Conservation (phyloP, 2,329 filamentous ascomycete species). For the Bipolaris victoriae region DNA sequence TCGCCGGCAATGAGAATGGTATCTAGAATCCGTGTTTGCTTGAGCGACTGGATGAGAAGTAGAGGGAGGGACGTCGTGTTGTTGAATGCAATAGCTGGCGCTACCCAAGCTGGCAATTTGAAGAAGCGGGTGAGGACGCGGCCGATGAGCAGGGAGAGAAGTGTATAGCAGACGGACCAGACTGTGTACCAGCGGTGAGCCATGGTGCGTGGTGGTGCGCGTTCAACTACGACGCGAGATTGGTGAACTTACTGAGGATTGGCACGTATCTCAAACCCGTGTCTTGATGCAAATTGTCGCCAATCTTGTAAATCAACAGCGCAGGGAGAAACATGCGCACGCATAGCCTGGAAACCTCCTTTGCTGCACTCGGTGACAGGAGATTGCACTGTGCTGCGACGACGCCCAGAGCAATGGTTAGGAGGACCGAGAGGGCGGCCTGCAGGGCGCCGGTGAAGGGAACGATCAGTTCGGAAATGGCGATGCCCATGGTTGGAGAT, state of each 20-base stretch:
- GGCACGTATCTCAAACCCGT: constrained; percentile 58
- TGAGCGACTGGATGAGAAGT: constrained; percentile 59
- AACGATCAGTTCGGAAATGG: constrained; percentile 41
- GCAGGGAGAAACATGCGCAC: constrained; percentile 62
- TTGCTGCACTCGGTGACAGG: constrained; percentile 55
- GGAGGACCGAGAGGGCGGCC: constrained; percentile 60
- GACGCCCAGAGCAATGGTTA: constrained; percentile 61
- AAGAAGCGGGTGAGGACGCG: constrained; percentile 53
- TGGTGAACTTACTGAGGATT: constrained; percentile 50
- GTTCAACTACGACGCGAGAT: background rate
- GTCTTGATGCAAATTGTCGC: constrained; percentile 56
- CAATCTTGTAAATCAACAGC: constrained; percentile 60
- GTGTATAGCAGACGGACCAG: constrained; percentile 59
- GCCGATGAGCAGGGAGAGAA: constrained; percentile 58
- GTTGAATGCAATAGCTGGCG: constrained; percentile 62
- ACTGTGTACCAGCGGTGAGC: constrained; percentile 42
- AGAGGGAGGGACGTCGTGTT: constrained; percentile 63
- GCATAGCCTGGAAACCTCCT: constrained; percentile 60
- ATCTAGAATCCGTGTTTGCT: constrained; percentile 63
- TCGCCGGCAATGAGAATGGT: constrained; percentile 55
- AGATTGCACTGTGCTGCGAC: constrained; percentile 58
- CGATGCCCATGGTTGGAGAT: constrained; percentile 28
- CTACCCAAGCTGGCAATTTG: constrained; percentile 60
- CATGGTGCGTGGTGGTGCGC: background rate
- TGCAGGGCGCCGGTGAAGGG: constrained; percentile 62